These are phyloP conservation scores for Platismatia glauca DNA, from an alignment of 495 filamentous ascomycete species.

Conservation along the genomic window DNA sequence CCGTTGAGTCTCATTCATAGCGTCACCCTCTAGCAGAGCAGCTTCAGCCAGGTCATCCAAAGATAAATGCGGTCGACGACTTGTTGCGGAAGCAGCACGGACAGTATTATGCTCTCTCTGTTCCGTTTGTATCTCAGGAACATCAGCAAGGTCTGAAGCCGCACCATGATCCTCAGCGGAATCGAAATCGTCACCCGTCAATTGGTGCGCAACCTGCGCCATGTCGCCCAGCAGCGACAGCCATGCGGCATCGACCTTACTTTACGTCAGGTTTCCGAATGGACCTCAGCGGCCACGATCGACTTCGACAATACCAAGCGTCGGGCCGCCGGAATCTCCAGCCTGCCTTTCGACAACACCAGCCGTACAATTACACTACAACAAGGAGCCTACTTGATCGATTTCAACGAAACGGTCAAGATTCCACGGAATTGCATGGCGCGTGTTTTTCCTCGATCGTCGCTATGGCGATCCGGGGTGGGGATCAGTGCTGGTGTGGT, in stretches of 20 bases:
- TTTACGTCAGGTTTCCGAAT: slow-evolving; percentile 10
- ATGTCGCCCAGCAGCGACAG: background rate
- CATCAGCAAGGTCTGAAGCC: too few relatives aligned
- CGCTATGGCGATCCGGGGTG: background rate
- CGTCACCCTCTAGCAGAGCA: too few relatives aligned
- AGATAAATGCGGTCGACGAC: too few relatives aligned
- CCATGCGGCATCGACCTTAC: slow-evolving; percentile 1
- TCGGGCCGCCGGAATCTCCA: slow-evolving; percentile 20
- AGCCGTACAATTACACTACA: background rate
- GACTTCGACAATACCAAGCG: slow-evolving; percentile 38
- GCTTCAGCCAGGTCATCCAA: too few relatives aligned
- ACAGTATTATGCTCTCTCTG: too few relatives aligned
- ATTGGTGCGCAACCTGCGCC: too few relatives aligned
- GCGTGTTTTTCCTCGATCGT: background rate
- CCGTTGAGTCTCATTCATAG: too few relatives aligned
- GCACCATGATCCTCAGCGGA: too few relatives aligned
- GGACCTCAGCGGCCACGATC: slow-evolving; percentile 34
- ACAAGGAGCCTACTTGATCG: background rate
- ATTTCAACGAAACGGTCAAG: background rate
- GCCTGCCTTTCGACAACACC: too few relatives aligned
- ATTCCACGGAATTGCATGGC: background rate
- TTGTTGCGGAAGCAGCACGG: too few relatives aligned
- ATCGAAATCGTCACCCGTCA: too few relatives aligned
- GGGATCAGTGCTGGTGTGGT: slow-evolving; percentile 35
- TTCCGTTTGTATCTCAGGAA: too few relatives aligned